Evolutionary conservation across 2,329 filamentous ascomycete species (phyloP).

Genomic region (Coniochaeta sp.): DNA sequence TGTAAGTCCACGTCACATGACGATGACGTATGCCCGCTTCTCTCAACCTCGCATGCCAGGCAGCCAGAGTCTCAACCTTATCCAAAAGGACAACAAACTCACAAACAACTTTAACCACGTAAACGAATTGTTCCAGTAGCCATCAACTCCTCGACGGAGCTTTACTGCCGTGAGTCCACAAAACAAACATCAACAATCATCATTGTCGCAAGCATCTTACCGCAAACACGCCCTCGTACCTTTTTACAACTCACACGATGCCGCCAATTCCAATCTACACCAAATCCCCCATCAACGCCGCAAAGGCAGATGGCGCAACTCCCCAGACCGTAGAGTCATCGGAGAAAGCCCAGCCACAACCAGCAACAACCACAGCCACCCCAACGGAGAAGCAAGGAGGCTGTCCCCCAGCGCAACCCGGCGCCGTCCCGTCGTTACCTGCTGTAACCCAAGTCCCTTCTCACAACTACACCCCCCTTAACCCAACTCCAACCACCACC

Average conservation of each 20-base stretch:
- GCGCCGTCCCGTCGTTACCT: slow-evolving; percentile 36
- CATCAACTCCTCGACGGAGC: no score
- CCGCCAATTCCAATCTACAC: slow-evolving; percentile 54
- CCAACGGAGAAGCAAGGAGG: slow-evolving; percentile 13
- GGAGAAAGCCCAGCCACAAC: slow-evolving; percentile 10
- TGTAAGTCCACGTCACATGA: no score
- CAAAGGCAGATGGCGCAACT: slow-evolving; percentile 43
- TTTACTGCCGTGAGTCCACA: no score
- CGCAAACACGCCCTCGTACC: background rate
- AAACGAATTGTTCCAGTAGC: no score
- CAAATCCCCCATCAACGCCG: slow-evolving; percentile 50
- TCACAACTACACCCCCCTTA: slow-evolving; percentile 25
- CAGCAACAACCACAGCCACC: slow-evolving; percentile 24
- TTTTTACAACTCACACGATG: slow-evolving; percentile 35
- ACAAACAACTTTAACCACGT: no score
- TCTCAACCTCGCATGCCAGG: no score
- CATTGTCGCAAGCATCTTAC: background rate
- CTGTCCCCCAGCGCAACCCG: slow-evolving; percentile 39
- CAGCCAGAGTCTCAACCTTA: no score
- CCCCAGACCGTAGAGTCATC: slow-evolving; percentile 33
- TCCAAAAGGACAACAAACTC: no score
- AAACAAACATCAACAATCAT: no score
- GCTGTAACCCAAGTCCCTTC: slow-evolving; percentile 31
- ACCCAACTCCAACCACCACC: slow-evolving; percentile 36
- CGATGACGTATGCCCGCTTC: no score